phyloP scores from a whole-genome alignment of 202 grass and related monocot species.

The Setaria viridis region DNA sequence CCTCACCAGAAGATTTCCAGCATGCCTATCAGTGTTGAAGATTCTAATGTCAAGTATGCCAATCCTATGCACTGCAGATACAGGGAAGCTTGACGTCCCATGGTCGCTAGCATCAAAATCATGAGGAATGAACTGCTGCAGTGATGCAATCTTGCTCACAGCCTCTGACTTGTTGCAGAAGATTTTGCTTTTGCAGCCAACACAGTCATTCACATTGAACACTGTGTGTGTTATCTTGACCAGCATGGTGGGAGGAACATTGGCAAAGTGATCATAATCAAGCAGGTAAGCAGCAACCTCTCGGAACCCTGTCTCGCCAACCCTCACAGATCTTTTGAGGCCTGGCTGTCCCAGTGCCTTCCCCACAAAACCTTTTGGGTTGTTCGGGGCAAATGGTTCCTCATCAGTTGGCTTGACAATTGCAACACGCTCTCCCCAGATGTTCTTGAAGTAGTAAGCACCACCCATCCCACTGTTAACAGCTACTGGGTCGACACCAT shows the following conservation, averaged over 20 bases:
- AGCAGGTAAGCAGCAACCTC: conserved; percentile 96
- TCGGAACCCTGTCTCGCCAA: conserved; percentile 94
- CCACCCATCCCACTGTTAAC: conserved; percentile 92
- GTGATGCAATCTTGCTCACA: conserved; percentile 91
- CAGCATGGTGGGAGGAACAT: conserved; percentile 90
- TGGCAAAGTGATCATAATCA: conserved; percentile 82
- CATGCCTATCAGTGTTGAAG: conserved; percentile 98
- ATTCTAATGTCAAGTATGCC: conserved; percentile 97
- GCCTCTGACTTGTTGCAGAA: conserved; percentile 53
- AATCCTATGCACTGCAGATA: conserved; percentile 89
- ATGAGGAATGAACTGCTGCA: conserved; percentile 92
- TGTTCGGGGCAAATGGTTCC: conserved; percentile 99
- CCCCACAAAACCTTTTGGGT: conserved; percentile 95
- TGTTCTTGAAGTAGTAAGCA: conserved; percentile 93
- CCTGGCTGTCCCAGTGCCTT: conserved; percentile 88
- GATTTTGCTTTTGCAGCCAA: conserved; percentile 55
- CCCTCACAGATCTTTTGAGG: conserved; percentile 88
- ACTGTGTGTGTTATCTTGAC: conserved; percentile 90
- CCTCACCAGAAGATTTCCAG: conserved; percentile 90
- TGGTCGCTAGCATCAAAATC: conserved; percentile 99
- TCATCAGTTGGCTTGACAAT: conserved; percentile 98
- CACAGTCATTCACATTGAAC: conserved; percentile 88
- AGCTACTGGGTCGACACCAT: conserved; percentile 79
- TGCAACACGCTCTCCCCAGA: conserved; percentile 77
- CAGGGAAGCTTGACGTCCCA: conserved; percentile 93